Conservation (phyloP, 345 rosid species). For the Moricandia moricandioides region DNA sequence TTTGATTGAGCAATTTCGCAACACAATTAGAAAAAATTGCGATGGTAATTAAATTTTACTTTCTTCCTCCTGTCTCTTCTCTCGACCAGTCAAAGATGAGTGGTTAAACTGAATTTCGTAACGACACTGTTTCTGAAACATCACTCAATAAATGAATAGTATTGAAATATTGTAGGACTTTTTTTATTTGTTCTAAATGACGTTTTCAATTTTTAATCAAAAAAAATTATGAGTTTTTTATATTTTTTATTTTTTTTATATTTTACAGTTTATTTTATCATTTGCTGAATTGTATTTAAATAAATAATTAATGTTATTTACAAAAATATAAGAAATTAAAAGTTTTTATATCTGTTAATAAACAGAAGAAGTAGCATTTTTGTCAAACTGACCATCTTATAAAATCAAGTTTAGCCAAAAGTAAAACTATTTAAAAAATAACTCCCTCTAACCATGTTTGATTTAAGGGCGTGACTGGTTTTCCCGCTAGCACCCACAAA, state of each 20-base stretch:
- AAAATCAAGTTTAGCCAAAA: neutral
- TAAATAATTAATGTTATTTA: no score
- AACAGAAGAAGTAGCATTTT: neutral
- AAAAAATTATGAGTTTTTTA: no score
- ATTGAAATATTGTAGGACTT: neutral
- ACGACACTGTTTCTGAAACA: neutral
- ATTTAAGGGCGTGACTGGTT: no score
- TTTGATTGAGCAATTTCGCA: constrained; percentile 32
- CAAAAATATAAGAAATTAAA: no score
- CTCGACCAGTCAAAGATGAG: constrained; percentile 14
- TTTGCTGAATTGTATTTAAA: no score
- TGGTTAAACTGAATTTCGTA: neutral
- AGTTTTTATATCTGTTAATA: no score
- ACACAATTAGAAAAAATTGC: neutral
- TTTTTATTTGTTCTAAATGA: no score
- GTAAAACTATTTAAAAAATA: neutral
- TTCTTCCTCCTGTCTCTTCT: constrained; percentile 6
- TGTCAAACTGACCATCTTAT: neutral
- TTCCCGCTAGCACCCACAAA: no score
- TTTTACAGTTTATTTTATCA: no score
- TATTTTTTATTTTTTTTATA: no score
- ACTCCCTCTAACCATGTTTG: neutral
- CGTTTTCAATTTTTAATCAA: no score
- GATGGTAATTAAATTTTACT: neutral
- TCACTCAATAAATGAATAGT: neutral